A percentile compares a stretch with the other conserved stretches of the same genome.
Evolutionary conservation across 225 moss, liverwort and hornwort genomes (phyloP).

Genomic region (Bryoerythrophyllum caledonicum): DNA sequence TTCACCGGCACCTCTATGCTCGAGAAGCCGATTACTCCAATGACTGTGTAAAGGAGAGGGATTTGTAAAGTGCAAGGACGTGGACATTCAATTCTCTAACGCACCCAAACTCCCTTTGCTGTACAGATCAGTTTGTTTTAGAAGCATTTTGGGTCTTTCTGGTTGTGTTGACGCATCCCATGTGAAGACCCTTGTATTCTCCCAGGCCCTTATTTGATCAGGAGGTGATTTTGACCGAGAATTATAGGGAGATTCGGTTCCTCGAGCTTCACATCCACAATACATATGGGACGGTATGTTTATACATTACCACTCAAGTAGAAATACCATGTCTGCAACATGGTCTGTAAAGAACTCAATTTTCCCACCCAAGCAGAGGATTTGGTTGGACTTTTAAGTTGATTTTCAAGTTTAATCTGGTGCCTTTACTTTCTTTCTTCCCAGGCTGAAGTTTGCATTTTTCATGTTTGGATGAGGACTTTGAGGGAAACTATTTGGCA

Average conservation of each 20-base stretch:
- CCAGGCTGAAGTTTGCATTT: background rate
- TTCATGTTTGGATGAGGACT: background rate
- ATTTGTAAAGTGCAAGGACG: background rate
- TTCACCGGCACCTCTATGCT: constrained; percentile 77
- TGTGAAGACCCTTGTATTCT: constrained; percentile 3
- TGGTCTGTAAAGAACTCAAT: constrained; percentile 14
- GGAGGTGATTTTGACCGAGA: constrained; percentile 1
- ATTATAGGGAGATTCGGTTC: background rate
- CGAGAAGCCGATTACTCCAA: constrained; percentile 59
- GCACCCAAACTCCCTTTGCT: background rate
- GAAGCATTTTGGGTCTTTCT: constrained; percentile 11
- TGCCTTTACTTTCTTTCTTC: background rate
- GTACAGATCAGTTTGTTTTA: constrained; percentile 12
- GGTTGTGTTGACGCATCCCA: constrained; percentile 1
- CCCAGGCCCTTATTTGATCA: background rate
- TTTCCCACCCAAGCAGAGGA: background rate
- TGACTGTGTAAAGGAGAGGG: constrained; percentile 11
- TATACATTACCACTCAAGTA: background rate
- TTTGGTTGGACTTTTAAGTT: background rate
- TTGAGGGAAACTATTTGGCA: background rate
- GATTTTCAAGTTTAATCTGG: background rate
- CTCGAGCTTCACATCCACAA: background rate
- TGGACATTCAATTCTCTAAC: background rate
- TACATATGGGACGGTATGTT: background rate
- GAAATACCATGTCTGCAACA: background rate